Evolutionary conservation across 306 rosid species (phyloP), one percentile per base, ranked within the genome.

Genomic region (Inga laurina): DNA sequence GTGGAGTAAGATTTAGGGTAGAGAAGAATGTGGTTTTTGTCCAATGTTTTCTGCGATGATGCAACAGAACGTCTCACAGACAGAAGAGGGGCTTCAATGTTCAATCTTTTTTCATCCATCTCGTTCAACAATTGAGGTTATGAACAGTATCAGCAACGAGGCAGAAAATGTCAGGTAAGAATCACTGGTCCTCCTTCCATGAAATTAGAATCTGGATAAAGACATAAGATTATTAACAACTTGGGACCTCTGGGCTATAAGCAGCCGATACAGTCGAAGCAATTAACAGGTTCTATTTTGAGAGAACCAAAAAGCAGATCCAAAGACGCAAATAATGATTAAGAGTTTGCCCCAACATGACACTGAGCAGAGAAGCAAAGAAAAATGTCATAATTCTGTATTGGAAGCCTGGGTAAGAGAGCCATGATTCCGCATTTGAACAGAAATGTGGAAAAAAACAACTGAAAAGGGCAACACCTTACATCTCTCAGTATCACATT

Each of bases 61-160:
- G 43, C 64, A 67, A 91, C 85, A 77, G 97, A 79, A 84, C 99
- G 93, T 78, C 99, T 90, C 79, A 94, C 99, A 3, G 99, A 96
- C 87, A 92, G 66, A 27, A 96, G 91, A 24, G 97, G 99, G 43
- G 97, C 97, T 79, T 90, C 91, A 19, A 96, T 92, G 82, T 96
- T 91, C 82, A 96, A 88, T 77, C 88, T 92, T 81, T 90, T 91
- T 80, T 88, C 97, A 54, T 89, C 91, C 99, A 96, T 96, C 61
- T 72, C 82, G 49, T 39, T 59, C 76, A 27, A 69, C 45, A 71
- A 59, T 72, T 76, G 70, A 64, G 70, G 18, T 61, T 76, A 84
- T 43, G 24, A 27, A 67, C 51, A 72, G 48, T 44, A 66, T 64
- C 79, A 62, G 69, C 83, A 71, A 73, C 10, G 68, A 44, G 49